These are phyloP conservation scores for Ustilago shanxiensis DNA, from an alignment of 1,284 basidiomycete species.

Conservation along the genomic window DNA sequence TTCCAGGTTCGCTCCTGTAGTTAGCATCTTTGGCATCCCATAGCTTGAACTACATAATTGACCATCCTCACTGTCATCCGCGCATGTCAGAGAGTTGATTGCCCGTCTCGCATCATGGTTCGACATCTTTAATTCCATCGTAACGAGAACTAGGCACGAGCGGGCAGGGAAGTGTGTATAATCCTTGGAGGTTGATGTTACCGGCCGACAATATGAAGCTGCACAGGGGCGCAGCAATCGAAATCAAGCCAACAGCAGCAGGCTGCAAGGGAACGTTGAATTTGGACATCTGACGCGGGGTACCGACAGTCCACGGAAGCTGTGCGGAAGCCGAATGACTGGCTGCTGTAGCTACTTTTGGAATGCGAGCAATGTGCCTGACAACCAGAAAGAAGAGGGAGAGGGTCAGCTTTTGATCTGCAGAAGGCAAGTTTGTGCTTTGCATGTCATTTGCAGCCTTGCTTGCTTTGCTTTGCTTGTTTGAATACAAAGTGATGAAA, in stretches of 20 bases:
- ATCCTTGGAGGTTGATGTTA: not conserved
- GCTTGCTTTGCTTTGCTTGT: no score
- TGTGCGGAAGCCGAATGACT: no score
- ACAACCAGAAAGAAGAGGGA: not conserved
- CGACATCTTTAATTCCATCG: no score
- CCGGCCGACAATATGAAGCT: slow-evolving; percentile 3
- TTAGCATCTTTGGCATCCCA: no score
- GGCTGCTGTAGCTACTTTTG: not conserved
- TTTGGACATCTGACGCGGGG: not conserved
- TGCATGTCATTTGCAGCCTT: not conserved
- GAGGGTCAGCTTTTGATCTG: not conserved
- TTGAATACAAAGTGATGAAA: not conserved
- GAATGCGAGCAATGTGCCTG: slow-evolving; percentile 1
- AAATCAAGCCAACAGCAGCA: not conserved
- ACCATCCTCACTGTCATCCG: no score
- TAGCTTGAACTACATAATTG: no score
- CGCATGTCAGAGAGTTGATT: not conserved
- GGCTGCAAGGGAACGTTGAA: not conserved
- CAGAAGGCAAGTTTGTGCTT: slow-evolving; percentile 1
- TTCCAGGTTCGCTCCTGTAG: no score
- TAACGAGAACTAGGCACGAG: no score
- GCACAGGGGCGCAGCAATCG: slow-evolving; percentile 4
- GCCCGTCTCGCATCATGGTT: no score
- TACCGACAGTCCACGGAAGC: not conserved
- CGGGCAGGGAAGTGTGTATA: no score